Evolutionary conservation across 2,329 filamentous ascomycete species (phyloP), one percentile per base, ranked within the genome.

Genomic region (Ceratocystis diversiconidia): DNA sequence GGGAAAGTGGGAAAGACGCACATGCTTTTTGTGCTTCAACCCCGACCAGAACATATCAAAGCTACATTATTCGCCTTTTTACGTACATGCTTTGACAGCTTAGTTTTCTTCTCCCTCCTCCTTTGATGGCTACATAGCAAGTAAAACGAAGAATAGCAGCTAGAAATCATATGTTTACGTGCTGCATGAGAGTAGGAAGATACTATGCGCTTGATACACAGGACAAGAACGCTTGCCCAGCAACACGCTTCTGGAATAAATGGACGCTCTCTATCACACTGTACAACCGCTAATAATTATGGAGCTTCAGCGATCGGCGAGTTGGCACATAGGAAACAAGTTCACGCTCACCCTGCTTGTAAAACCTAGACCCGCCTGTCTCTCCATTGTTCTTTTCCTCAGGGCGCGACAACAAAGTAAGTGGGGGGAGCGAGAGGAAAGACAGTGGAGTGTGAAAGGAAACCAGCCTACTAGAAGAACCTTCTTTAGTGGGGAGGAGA

Each of bases 191-290:
- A 52, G 12, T 3, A 25, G 12, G 48, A 8, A 52, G 25, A 52
- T 2, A 1, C 8, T n/a, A 36, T 12, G 25, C 12, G 17, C 12
- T n/a, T 59, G 4, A 8, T 7, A 19, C 19, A 19, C 25, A 17
- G 3, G 2, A n/a, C 55, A 57, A 36, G 32, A 41, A n/a, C 28
- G 55, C 15, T 7, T 3, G 6, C 3, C 30, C 25, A 5, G 5
- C 17, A 28, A 32, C 28, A 59, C 10, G 61, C 61, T 62, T 62
- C 61, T 62, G 50, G 61, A 62, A 62, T 12, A 48, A 62, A 62
- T 52, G 61, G 44, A 41, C 8, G 15, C 41, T 12, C 28, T 41
- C 10, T 41, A 41, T 41, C 36, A 4, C n/a, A 36, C 36, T 62
- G 61, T 62, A 28, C 10, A 50, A 28, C 32, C 28, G 32, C 36